Evolutionary conservation across 352 stramenopile genomes (phyloP).

Genomic region (Pythium periplocum): DNA sequence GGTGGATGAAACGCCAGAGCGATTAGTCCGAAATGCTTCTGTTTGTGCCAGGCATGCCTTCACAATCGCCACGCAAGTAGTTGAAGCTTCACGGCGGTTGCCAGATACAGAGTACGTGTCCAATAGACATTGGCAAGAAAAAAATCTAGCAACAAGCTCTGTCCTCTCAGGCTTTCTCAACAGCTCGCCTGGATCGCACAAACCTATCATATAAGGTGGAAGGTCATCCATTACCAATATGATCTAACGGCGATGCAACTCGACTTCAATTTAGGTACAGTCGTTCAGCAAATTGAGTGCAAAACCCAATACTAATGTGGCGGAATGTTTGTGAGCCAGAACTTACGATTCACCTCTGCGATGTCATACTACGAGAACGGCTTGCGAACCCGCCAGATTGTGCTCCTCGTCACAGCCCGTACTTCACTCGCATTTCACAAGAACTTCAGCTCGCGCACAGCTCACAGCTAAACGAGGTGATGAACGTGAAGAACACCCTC

Average conservation of each 20-base stretch:
- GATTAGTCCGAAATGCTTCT: conserved; percentile 27
- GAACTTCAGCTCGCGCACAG: conserved; percentile 14
- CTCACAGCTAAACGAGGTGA: conserved; percentile 7
- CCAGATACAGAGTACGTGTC: conserved; percentile 17
- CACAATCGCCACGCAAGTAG: conserved; percentile 15
- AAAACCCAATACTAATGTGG: neutral
- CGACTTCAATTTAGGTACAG: conserved; percentile 39
- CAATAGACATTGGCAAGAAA: conserved; percentile 1
- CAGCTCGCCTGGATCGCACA: conserved; percentile 36
- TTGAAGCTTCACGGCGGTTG: neutral
- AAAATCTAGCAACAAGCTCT: neutral
- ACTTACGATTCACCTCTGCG: conserved; percentile 17
- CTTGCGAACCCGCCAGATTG: conserved; percentile 5
- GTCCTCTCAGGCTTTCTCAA: conserved; percentile 22
- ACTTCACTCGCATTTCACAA: conserved; percentile 11
- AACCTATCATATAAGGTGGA: conserved; percentile 42
- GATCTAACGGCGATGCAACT: conserved; percentile 44
- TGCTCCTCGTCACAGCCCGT: conserved; percentile 4
- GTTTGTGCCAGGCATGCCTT: conserved; percentile 32
- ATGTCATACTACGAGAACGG: conserved; percentile 12
- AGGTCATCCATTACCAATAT: conserved; percentile 31
- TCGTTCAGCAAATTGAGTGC: neutral
- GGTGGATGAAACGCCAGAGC: conserved; percentile 30
- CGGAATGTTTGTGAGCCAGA: conserved; percentile 5
- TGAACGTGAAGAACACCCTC: conserved; percentile 10